phyloP scores from a whole-genome alignment of 1,139 yeast species.

The Hansenula lynferdii region DNA sequence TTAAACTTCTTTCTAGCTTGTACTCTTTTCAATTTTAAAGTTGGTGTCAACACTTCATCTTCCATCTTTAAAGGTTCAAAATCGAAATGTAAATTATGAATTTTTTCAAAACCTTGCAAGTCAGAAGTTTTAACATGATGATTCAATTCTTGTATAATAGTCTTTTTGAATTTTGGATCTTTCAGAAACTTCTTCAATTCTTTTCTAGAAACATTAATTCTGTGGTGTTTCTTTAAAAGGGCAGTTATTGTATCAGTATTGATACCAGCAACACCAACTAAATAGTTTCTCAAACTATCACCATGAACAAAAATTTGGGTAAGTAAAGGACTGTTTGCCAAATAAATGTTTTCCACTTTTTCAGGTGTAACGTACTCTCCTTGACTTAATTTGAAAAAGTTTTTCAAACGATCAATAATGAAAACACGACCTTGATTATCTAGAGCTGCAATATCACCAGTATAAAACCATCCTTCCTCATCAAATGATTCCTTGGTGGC shows the following conservation, averaged over 20 bases:
- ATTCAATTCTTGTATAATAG: conserved; percentile 18
- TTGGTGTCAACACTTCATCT: conserved; percentile 47
- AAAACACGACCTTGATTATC: conserved; percentile 41
- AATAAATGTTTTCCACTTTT: conserved; percentile 53
- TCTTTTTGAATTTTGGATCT: conserved; percentile 17
- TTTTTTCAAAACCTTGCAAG: conserved; percentile 36
- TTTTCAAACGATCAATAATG: conserved; percentile 61
- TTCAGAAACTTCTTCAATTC: conserved; percentile 19
- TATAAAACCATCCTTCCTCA: conserved; percentile 57
- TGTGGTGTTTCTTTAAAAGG: conserved; percentile 12
- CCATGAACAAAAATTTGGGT: conserved; percentile 54
- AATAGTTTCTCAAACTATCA: conserved; percentile 44
- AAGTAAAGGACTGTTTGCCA: conserved; percentile 40
- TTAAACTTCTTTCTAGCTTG: conserved; percentile 42
- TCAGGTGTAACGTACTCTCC: conserved; percentile 74
- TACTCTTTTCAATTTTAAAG: conserved; percentile 47
- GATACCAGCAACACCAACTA: conserved; percentile 55
- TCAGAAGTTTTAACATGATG: conserved; percentile 13
- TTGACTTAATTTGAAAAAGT: conserved; percentile 64
- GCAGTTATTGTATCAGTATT: conserved; percentile 24
- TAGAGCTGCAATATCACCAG: conserved; percentile 61
- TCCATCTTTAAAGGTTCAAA: conserved; percentile 48
- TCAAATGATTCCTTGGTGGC: conserved; percentile 45
- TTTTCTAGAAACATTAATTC: conserved; percentile 6
- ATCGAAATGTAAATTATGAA: conserved; percentile 42